These are phyloP conservation scores for Spergularia marina DNA, from an alignment of 148 eudicot genomes.

Conservation along the genomic window DNA sequence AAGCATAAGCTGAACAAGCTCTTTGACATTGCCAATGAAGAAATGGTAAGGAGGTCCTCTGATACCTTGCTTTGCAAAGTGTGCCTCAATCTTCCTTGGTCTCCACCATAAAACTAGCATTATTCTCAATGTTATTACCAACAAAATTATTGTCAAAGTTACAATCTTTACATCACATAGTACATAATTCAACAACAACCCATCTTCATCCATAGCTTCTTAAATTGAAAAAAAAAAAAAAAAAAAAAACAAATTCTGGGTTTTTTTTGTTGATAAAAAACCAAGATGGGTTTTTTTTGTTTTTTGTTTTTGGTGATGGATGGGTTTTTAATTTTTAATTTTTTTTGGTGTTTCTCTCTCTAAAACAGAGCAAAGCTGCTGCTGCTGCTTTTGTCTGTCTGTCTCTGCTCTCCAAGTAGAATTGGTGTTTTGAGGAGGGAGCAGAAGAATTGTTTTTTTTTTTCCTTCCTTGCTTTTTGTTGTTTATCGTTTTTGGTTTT, in stretches of 20 bases:
- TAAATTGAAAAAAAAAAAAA: neutral
- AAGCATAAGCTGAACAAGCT: constrained; percentile 64
- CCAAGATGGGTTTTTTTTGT: constrained; percentile 16
- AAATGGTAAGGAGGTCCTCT: constrained; percentile 83
- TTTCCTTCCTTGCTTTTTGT: neutral
- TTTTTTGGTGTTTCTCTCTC: constrained; percentile 10
- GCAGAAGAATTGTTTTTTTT: neutral
- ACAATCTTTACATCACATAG: constrained; percentile 28
- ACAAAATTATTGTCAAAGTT: constrained; percentile 25
- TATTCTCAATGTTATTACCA: constrained; percentile 38
- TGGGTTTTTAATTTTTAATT: neutral
- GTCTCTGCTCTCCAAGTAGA: constrained; percentile 24
- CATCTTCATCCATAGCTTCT: constrained; percentile 24
- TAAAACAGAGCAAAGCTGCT: constrained; percentile 23
- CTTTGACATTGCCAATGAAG: constrained; percentile 84
- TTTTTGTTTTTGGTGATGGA: neutral
- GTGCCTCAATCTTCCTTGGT: constrained; percentile 66
- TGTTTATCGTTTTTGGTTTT: neutral
- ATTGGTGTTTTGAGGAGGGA: neutral
- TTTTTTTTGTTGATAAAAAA: neutral
- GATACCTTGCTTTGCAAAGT: constrained; percentile 82
- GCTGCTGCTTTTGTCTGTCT: constrained; percentile 35
- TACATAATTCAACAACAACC: neutral
- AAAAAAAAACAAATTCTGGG: neutral
- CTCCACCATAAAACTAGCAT: constrained; percentile 74